Evolutionary conservation across 208 protist genomes (phyloP).

Genomic region (Spongospora subterranea): DNA sequence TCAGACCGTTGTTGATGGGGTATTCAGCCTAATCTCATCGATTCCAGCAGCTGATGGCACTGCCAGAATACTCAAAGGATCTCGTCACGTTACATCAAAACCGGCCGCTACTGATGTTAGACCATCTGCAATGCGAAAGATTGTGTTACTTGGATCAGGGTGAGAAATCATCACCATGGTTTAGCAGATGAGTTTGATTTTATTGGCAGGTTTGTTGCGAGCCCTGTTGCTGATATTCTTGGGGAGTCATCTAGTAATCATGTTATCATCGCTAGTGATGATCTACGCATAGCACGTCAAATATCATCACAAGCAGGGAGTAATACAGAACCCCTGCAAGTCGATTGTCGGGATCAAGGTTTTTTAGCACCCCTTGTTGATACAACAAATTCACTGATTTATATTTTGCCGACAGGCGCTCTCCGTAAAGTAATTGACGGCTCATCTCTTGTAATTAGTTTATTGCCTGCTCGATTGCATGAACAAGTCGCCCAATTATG

Average conservation of each 20-base stretch:
- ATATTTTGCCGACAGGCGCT: not conserved
- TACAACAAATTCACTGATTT: not conserved
- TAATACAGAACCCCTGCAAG: not conserved
- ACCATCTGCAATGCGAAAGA: not conserved
- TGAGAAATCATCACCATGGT: not conserved
- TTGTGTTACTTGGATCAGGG: slow-evolving; percentile 54
- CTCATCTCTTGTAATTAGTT: not conserved
- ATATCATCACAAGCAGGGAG: not conserved
- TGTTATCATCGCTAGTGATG: slow-evolving; percentile 21
- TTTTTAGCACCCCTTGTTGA: not conserved
- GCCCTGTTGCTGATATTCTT: slow-evolving; percentile 11
- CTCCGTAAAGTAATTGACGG: slow-evolving; percentile 2
- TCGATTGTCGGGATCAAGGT: not conserved
- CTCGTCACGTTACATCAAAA: not conserved
- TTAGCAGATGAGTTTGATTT: not conserved
- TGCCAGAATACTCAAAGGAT: not conserved
- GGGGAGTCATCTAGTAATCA: not conserved
- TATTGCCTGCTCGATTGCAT: slow-evolving; percentile 45
- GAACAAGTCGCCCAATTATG: not conserved
- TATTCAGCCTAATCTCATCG: not conserved
- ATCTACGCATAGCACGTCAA: not conserved
- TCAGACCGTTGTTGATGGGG: not conserved
- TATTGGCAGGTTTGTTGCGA: not conserved
- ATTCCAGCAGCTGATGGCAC: not conserved
- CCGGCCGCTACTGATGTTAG: not conserved